Evolutionary conservation across 1,284 basidiomycete species (phyloP).

Genomic region (Hemileia vastatrix): DNA sequence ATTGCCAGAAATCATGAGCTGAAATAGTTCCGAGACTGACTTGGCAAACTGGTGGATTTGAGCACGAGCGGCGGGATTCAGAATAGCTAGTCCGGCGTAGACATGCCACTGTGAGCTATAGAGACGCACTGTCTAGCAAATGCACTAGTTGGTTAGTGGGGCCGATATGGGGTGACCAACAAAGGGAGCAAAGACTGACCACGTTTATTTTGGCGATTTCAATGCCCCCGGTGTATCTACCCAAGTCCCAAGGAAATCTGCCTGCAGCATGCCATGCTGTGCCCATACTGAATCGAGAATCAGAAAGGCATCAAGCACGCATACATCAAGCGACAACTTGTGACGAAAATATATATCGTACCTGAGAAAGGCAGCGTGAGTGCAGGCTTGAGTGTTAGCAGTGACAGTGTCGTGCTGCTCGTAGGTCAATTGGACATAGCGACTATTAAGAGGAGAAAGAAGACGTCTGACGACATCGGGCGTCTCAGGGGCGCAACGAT

Average conservation of each 20-base stretch:
- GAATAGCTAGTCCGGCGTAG: conserved; percentile 91
- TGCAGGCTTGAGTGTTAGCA: conserved; percentile 95
- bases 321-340: neutral
- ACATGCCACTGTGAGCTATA: conserved; percentile 98
- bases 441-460: conserved; percentile 68
- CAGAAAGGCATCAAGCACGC: too few relatives aligned
- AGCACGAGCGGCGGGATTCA: conserved; percentile 80
- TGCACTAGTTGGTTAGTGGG: neutral
- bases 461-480: conserved; percentile 72
- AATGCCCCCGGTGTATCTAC: conserved; percentile 82
- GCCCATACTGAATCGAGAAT: conserved; percentile 67
- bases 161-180: neutral
- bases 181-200: conserved; percentile 35
- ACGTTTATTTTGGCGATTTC: conserved; percentile 99
- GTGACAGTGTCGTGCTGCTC: conserved; percentile 94
- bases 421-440: conserved; percentile 85
- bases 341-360: conserved; percentile 42
- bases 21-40: conserved; percentile 80
- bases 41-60: conserved; percentile 86
- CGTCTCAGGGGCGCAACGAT: conserved; percentile 67
- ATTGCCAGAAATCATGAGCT: conserved; percentile 81
- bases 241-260: conserved; percentile 88
- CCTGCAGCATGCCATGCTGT: conserved; percentile 76
- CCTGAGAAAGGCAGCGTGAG: conserved; percentile 94
- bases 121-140: conserved; percentile 61